phyloP scores from a whole-genome alignment of 768 basidiomycete genomes.

The Porphyrellus cyaneotinctus region DNA sequence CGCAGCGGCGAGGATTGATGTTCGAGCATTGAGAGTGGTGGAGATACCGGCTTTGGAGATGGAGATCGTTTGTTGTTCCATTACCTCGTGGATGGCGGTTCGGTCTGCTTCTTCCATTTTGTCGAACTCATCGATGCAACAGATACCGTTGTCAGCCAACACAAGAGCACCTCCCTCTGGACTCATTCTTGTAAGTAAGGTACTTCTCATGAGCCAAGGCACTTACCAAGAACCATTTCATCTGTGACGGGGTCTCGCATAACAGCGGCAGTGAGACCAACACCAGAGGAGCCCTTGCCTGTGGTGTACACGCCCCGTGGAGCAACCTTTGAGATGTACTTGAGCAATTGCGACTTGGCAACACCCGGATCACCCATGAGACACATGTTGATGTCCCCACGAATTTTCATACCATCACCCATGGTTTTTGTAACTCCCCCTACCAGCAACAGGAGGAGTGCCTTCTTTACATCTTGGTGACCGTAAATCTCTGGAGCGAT shows the following conservation, averaged over 20 bases:
- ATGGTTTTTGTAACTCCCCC: constrained; percentile 95
- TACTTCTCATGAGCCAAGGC: neutral
- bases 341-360: constrained; percentile 93
- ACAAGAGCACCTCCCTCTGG: constrained; percentile 99
- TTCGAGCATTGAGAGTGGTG: constrained; percentile 95
- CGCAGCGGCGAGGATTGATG: constrained; percentile 95
- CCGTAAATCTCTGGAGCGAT: constrained; percentile 99
- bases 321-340: constrained; percentile 98
- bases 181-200: constrained; percentile 10
- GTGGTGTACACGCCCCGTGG: constrained; percentile 98
- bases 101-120: constrained; percentile 99
- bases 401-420: constrained; percentile 97
- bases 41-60: constrained; percentile 99
- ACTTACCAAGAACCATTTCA: constrained; percentile 96
- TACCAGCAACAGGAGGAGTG: constrained; percentile 83
- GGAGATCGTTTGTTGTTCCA: constrained; percentile 99
- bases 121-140: constrained; percentile 99
- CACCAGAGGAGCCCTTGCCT: constrained; percentile 96
- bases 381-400: constrained; percentile 96
- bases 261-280: constrained; percentile 97
- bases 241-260: constrained; percentile 99
- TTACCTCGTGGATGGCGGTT: constrained; percentile 99
- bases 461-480: constrained; percentile 96
- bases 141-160: constrained; percentile 97
- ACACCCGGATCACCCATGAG: constrained; percentile 99